phyloP scores from a whole-genome alignment of 2,329 filamentous ascomycete species.

The Ophiocordyceps camponoti-leonardi region DNA sequence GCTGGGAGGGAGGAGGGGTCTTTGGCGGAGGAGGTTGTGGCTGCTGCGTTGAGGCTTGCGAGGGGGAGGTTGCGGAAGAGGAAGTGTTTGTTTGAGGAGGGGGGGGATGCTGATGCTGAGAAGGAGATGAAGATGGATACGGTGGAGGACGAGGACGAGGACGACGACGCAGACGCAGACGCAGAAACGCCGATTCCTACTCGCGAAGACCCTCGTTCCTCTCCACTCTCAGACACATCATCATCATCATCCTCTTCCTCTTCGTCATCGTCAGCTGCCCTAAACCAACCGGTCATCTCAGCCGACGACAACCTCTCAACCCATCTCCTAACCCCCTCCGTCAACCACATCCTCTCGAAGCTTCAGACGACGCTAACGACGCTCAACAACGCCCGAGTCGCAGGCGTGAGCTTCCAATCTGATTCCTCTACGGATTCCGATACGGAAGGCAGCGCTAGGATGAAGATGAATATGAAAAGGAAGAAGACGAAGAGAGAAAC shows the following conservation, averaged over 20 bases:
- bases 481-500: not conserved
- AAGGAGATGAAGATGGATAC: not conserved
- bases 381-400: slow-evolving; percentile 49
- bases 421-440: slow-evolving; percentile 22
- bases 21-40: slow-evolving; percentile 58
- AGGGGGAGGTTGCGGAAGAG: slow-evolving; percentile 41
- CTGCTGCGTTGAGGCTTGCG: slow-evolving; percentile 45
- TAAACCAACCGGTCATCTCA: slow-evolving; percentile 36
- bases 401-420: slow-evolving; percentile 21
- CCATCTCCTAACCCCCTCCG: slow-evolving; percentile 46
- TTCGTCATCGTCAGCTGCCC: slow-evolving; percentile 4
- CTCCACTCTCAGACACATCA: too few relatives aligned
- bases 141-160: not conserved
- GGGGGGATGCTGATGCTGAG: slow-evolving; percentile 1
- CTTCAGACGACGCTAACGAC: slow-evolving; percentile 53
- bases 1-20: slow-evolving; percentile 39
- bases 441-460: slow-evolving; percentile 7
- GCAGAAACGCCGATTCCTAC: not conserved
- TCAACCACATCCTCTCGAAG: slow-evolving; percentile 51
- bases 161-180: not conserved
- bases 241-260: too few relatives aligned
- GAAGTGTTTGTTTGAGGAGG: slow-evolving; percentile 4
- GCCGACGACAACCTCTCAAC: slow-evolving; percentile 55
- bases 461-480: not conserved
- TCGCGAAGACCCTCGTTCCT: not conserved